Base-by-base conservation (phyloP, 352 stramenopile species). In the Phytophthora vignae region DNA sequence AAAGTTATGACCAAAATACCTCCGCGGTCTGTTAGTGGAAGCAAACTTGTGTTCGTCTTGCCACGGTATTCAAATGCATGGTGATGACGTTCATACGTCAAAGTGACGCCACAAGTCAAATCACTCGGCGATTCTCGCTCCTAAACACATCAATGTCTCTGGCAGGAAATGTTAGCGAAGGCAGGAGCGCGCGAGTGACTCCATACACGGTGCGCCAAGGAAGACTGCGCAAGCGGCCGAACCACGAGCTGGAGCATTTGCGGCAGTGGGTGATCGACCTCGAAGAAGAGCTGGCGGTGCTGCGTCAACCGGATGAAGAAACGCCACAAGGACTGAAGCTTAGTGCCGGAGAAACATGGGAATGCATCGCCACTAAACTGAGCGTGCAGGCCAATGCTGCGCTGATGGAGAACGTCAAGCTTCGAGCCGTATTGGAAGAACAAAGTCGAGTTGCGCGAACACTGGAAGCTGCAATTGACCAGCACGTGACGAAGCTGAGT, bases 161-260 rank as follows among this genome's bases (percentile, higher is more conserved):
- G 6, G 15, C 38, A 46, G 38, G 25, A 29, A 29, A 29, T 29
- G 25, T 4, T 29, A 29, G 25, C 25, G 25, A 29, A 29, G 25
- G 25, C 25, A 29, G 25, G 40, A 62, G 22, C 6, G 60, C 27
- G n/a, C 65, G 65, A 6, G n/a, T 49, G 15, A 72, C 65, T 10
- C 65, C 57, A 14, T 72, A 72, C 38, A 63, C 57, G 8, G 50
- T 15, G 27, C 27, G 50, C 22, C 57, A 72, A 14, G 57, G 65
- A 29, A 57, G 57, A n/a, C 25, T 29, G 25, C 69, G 76, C 25
- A 81, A 79, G 25, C 69, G 73, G 1, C 73, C 73, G 27, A 84
- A 81, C 64, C 70, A 84, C 33, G 70, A 84, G 53, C 67, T 84
- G 0, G 71, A 79, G 33, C 81, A 81, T 31, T 59, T 84, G 12